These are phyloP conservation scores for Yamadazyma atlantica DNA, from an alignment of 1,139 yeast genomes.

Conservation along the genomic window DNA sequence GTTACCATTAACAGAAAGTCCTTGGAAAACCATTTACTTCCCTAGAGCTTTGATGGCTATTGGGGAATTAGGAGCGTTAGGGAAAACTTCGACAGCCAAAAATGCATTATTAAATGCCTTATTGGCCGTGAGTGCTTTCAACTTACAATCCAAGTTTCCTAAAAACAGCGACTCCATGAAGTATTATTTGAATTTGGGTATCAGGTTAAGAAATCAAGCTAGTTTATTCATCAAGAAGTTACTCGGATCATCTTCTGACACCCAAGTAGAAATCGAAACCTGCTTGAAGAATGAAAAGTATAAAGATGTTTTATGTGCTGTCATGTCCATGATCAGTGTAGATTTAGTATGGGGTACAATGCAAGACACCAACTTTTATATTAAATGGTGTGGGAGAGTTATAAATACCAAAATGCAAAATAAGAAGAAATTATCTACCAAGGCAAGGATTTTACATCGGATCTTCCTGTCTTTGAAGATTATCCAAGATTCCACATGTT, in stretches of 20 bases:
- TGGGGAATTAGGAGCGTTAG: slow-evolving; percentile 77
- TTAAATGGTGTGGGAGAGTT: slow-evolving; percentile 74
- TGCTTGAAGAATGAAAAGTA: slow-evolving; percentile 70
- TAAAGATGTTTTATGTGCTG: slow-evolving; percentile 81
- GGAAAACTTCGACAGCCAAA: slow-evolving; percentile 73
- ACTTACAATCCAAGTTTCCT: slow-evolving; percentile 69
- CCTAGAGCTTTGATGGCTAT: slow-evolving; percentile 80
- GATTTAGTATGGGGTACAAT: slow-evolving; percentile 91
- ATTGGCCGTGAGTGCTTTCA: slow-evolving; percentile 80
- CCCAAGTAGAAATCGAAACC: slow-evolving; percentile 39
- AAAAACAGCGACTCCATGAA: slow-evolving; percentile 63
- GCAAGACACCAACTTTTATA: slow-evolving; percentile 78
- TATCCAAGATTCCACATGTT: slow-evolving; percentile 70
- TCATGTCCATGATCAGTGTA: slow-evolving; percentile 82
- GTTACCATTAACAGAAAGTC: slow-evolving; percentile 75
- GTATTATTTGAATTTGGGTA: slow-evolving; percentile 70
- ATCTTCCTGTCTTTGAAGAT: slow-evolving; percentile 74
- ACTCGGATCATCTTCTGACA: slow-evolving; percentile 34
- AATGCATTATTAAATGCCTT: slow-evolving; percentile 78
- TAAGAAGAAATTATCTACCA: slow-evolving; percentile 67
- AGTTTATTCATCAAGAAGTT: slow-evolving; percentile 59
- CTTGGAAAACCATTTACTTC: slow-evolving; percentile 83
- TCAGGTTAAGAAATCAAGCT: slow-evolving; percentile 74
- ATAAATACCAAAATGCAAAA: slow-evolving; percentile 66
- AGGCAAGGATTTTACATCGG: slow-evolving; percentile 75